Evolutionary conservation across 1,139 yeast species (phyloP), one percentile per base, ranked within the genome.

Genomic region (Yamadazyma aaseri): DNA sequence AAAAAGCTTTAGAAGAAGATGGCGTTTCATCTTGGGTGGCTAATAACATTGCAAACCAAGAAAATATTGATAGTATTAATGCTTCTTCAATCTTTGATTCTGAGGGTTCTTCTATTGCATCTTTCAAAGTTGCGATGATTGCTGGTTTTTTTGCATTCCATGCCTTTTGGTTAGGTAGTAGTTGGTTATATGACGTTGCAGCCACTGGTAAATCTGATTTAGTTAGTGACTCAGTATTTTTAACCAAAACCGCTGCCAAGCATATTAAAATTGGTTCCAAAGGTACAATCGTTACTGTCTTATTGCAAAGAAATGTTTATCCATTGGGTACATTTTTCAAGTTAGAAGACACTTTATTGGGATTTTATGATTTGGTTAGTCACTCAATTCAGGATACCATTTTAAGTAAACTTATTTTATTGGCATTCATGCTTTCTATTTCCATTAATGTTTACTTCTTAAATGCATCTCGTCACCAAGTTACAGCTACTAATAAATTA

Each of bases 1-100:
- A 85, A 53, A 81, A 78, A 47, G 92, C 89, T 15, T 70, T 92
- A 47, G 96, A 90, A 63, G 98, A 92, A 58, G 98, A 94, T 51
- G 98, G 98, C 15, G 77, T 92, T 26, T 75, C 87, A 29, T 79
- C 79, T 35, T 65, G 71, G 39, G 86, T 86, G 29, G 97, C 76
- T 7, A 60, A 61, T 14, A 57, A 92, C 29, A 62, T 69, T 28
- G 74, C 72, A 16, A 79, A 76, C 44, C 73, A 77, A 37, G 82
- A 86, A 26, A 74, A 70, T 26, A 58, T 68, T 32, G 71, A 65
- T 27, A 54, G 58, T 31, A 63, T 71, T 28, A 58, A 56, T 27
- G 31, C 46, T 13, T 54, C 49, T n/a, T 44, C 56, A 5, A 46
- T 57, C 20, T 62, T 63, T 39, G 47, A 49, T 26, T 47, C 58